A percentile compares a stretch with the other conserved stretches of the same genome.
Conservation (phyloP, 306 rosid genomes). For the Fagus sylvatica region DNA sequence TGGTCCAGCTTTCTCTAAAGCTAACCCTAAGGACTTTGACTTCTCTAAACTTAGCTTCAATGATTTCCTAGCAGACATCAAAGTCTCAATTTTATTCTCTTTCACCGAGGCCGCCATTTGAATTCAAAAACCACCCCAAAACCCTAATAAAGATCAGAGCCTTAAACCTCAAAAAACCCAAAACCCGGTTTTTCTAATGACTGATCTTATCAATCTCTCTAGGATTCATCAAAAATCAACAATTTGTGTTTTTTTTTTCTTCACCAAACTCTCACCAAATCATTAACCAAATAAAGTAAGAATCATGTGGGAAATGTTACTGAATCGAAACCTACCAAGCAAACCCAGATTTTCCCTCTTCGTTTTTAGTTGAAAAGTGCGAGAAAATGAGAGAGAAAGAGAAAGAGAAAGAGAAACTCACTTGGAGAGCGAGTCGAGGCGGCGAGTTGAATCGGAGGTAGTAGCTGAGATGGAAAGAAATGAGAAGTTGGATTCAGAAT, state of each 20-base stretch:
- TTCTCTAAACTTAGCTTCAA: constrained; percentile 83
- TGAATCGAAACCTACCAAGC: constrained; percentile 10
- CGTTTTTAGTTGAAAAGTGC: not conserved
- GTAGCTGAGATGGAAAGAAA: not conserved
- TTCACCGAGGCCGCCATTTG: constrained; percentile 65
- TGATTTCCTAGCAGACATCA: constrained; percentile 68
- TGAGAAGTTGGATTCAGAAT: constrained; percentile 52
- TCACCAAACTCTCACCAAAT: constrained; percentile 23
- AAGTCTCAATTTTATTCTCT: constrained; percentile 44
- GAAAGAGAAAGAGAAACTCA: constrained; percentile 23
- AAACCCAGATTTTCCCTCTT: constrained; percentile 10
- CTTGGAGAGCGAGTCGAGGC: constrained; percentile 41
- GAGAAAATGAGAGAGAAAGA: not conserved
- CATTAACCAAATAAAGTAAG: constrained; percentile 4
- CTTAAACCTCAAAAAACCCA: constrained; percentile 19
- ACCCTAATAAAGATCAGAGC: constrained; percentile 19
- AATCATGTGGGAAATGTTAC: not conserved
- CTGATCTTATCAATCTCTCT: constrained; percentile 21
- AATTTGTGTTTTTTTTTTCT: constrained; percentile 14
- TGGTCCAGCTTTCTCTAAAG: constrained; percentile 77
- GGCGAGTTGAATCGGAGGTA: constrained; percentile 29
- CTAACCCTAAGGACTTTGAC: constrained; percentile 66
- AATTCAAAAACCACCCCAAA: constrained; percentile 23
- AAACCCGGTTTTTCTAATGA: constrained; percentile 12
- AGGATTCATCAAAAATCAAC: constrained; percentile 59